Evolutionary conservation across 2,329 filamentous ascomycete genomes (phyloP).

Genomic region (Apiospora sp.): DNA sequence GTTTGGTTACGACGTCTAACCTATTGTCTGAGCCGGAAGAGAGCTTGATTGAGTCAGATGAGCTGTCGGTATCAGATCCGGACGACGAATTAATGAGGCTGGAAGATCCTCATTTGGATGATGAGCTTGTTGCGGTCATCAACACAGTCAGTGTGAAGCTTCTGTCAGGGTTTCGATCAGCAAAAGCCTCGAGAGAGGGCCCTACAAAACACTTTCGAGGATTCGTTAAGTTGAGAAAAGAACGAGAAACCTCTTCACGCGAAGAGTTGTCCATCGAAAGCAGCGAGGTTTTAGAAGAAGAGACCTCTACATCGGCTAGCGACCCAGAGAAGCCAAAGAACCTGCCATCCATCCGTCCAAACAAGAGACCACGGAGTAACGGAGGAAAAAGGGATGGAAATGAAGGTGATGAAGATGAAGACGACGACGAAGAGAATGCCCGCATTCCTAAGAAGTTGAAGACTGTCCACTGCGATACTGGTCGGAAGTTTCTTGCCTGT

Average conservation of each 20-base stretch:
- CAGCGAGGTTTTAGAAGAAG: not conserved
- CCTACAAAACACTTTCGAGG: too few species aligned
- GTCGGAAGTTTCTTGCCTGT: not conserved
- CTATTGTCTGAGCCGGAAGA: not conserved
- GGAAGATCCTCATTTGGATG: not conserved
- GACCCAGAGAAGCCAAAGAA: too few species aligned
- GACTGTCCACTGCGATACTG: not conserved
- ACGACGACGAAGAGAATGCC: not conserved
- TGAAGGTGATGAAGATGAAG: not conserved
- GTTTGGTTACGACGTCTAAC: not conserved
- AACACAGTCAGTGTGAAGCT: not conserved
- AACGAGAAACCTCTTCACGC: too few species aligned
- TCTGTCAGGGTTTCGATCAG: not conserved
- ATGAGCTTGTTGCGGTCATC: not conserved
- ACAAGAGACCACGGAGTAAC: not conserved
- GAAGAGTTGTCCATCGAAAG: not conserved
- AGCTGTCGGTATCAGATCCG: not conserved
- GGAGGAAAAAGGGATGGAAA: not conserved
- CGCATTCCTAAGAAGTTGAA: too few species aligned
- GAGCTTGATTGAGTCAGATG: not conserved
- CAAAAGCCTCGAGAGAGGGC: not conserved
- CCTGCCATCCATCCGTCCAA: too few species aligned
- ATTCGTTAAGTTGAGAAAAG: too few species aligned
- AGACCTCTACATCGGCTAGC: not conserved
- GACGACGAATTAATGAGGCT: not conserved